These are phyloP conservation scores for Lichtheimia corymbifera DNA, from an alignment of 371 early-diverging fungal genomes.

Conservation along the genomic window DNA sequence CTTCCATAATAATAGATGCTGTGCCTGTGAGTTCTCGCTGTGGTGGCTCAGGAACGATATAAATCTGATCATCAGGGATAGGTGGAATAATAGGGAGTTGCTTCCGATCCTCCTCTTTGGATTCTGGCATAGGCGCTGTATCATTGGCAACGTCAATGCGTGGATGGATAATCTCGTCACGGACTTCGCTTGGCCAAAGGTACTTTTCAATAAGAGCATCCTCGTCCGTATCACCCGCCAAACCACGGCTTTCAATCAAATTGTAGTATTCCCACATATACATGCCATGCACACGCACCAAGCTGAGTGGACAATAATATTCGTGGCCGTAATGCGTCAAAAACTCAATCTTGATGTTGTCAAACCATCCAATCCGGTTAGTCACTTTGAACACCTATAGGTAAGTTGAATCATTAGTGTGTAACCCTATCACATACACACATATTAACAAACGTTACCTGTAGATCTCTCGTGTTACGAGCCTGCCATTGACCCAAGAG, in stretches of 20 bases:
- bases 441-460: slow-evolving; percentile 46
- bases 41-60: not conserved
- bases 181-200: slow-evolving; percentile 43
- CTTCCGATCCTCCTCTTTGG: slow-evolving; percentile 12
- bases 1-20: not conserved
- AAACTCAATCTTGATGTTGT: slow-evolving; percentile 90
- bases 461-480: slow-evolving; percentile 81
- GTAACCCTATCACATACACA: not conserved
- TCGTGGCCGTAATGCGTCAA: slow-evolving; percentile 88
- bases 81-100: slow-evolving; percentile 14
- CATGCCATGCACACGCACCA: slow-evolving; percentile 87
- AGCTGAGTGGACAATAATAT: slow-evolving; percentile 91
- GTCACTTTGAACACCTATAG: slow-evolving; percentile 74
- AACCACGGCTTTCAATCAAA: slow-evolving; percentile 55
- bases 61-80: not conserved
- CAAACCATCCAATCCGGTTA: slow-evolving; percentile 74
- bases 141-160: slow-evolving; percentile 29
- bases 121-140: slow-evolving; percentile 14
- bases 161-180: slow-evolving; percentile 40
- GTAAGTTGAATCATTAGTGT: no score
- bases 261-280: slow-evolving; percentile 90
- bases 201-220: slow-evolving; percentile 27
- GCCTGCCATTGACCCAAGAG: slow-evolving; percentile 82
- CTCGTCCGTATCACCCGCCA: slow-evolving; percentile 32
- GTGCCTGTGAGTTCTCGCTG: not conserved